These are phyloP conservation scores for Fusarium nanum DNA, from an alignment of 2,329 filamentous ascomycete genomes.

Conservation along the genomic window DNA sequence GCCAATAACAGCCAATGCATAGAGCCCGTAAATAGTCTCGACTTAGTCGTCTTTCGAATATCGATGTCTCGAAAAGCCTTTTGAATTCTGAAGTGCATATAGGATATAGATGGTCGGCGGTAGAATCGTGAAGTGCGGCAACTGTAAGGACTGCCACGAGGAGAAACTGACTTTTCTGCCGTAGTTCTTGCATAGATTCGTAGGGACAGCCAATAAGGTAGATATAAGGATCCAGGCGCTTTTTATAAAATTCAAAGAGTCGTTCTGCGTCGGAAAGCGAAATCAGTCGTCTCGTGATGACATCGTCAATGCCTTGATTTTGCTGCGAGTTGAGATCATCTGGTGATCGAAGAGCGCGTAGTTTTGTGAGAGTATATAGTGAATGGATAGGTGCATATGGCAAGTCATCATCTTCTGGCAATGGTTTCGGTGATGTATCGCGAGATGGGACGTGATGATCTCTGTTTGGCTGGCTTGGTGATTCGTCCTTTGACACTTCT, in stretches of 20 bases:
- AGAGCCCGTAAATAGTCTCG: constrained; percentile 68
- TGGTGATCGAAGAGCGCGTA: constrained; percentile 52
- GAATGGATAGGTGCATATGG: constrained; percentile 55
- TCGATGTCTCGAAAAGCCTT: constrained; percentile 62
- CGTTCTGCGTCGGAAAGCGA: constrained; percentile 61
- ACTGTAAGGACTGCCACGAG: constrained; percentile 70
- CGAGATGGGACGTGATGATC: constrained; percentile 23
- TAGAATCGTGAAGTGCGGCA: constrained; percentile 67
- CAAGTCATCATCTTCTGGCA: constrained; percentile 51
- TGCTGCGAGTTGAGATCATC: constrained; percentile 43
- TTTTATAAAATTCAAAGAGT: constrained; percentile 62
- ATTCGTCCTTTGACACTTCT: constrained; percentile 41
- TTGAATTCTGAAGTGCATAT: constrained; percentile 67
- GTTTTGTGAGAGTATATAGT: constrained; percentile 53
- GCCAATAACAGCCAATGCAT: constrained; percentile 72
- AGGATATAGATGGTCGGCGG: constrained; percentile 64
- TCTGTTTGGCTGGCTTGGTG: constrained; percentile 5
- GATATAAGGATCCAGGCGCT: constrained; percentile 63
- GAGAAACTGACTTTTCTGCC: constrained; percentile 66
- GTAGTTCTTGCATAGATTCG: constrained; percentile 61
- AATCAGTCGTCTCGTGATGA: constrained; percentile 55
- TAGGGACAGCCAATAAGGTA: constrained; percentile 66
- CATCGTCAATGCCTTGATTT: constrained; percentile 46
- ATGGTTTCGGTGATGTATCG: constrained; percentile 45
- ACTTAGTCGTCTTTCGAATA: constrained; percentile 53